phyloP scores from a whole-genome alignment of 2,329 filamentous ascomycete genomes.

The Talaromyces albobiverticillius region DNA sequence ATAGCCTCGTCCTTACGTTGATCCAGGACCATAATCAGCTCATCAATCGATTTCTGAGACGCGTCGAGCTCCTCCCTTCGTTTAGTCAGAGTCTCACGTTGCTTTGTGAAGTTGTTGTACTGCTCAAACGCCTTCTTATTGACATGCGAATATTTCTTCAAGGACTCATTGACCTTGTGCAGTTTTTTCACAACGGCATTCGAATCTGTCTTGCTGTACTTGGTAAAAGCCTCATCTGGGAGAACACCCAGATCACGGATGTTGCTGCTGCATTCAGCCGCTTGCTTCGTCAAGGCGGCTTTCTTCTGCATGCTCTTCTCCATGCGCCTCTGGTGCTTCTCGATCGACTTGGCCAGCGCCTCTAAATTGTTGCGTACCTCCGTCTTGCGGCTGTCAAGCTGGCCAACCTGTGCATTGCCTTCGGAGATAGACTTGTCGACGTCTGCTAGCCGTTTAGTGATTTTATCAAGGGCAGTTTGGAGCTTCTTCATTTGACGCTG shows the following conservation, averaged over 20 bases:
- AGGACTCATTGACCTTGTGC: conserved; percentile 84
- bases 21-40: conserved; percentile 87
- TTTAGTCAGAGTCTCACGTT: conserved; percentile 81
- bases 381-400: conserved; percentile 57
- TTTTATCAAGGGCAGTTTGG: conserved; percentile 62
- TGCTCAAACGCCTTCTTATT: conserved; percentile 99
- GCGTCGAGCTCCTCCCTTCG: conserved; percentile 83
- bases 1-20: conserved; percentile 97
- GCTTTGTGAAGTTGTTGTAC: conserved; percentile 93
- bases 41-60: conserved; percentile 82
- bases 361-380: conserved; percentile 70
- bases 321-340: conserved; percentile 82
- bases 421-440: conserved; percentile 71
- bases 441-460: conserved; percentile 68
- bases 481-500: conserved; percentile 79
- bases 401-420: conserved; percentile 52
- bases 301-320: conserved; percentile 91
- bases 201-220: conserved; percentile 79
- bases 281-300: conserved; percentile 71
- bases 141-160: conserved; percentile 96
- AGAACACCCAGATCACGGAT: conserved; percentile 91
- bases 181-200: conserved; percentile 71
- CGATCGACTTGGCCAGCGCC: conserved; percentile 72
- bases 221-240: conserved; percentile 89
- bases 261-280: conserved; percentile 77